Evolutionary conservation across 768 basidiomycete species (phyloP).

Genomic region (Boletus insuetus): DNA sequence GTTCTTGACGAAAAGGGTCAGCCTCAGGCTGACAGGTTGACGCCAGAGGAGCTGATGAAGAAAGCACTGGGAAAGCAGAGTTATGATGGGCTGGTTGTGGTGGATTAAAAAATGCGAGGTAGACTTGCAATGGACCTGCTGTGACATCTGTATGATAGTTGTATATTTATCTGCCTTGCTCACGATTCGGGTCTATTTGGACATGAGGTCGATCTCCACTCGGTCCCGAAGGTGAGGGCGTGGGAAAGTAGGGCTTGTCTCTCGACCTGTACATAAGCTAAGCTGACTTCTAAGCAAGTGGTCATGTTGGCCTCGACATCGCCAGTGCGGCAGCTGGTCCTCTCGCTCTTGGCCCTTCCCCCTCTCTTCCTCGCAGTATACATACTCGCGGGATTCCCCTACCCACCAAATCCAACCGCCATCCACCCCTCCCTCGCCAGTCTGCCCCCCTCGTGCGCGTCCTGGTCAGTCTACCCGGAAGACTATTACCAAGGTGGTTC

Average conservation of each 20-base stretch:
- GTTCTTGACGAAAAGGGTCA: constrained; percentile 31
- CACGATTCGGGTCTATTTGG: too few relatives aligned
- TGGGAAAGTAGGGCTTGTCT: too few relatives aligned
- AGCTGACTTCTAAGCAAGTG: too few relatives aligned
- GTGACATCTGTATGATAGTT: too few relatives aligned
- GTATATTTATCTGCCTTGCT: too few relatives aligned
- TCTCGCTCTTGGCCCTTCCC: constrained; percentile 55
- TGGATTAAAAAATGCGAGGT: constrained; percentile 8
- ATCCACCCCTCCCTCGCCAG: constrained; percentile 60
- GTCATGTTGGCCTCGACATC: constrained; percentile 13
- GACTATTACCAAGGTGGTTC: constrained; percentile 58
- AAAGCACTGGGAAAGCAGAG: constrained; percentile 47
- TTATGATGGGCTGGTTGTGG: constrained; percentile 45
- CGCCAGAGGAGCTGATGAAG: constrained; percentile 45
- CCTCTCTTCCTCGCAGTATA: constrained; percentile 59
- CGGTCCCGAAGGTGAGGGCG: too few relatives aligned
- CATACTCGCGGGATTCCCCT: constrained; percentile 64
- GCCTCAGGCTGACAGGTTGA: constrained; percentile 33
- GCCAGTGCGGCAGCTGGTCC: constrained; percentile 17
- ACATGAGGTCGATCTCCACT: too few relatives aligned
- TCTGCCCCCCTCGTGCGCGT: constrained; percentile 50
- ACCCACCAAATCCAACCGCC: constrained; percentile 47
- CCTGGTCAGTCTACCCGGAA: constrained; percentile 74
- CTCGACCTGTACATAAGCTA: too few relatives aligned
- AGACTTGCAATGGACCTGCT: too few relatives aligned